Conservation (phyloP, 1,139 yeast genomes). For the Scheffersomyces lignicola region DNA sequence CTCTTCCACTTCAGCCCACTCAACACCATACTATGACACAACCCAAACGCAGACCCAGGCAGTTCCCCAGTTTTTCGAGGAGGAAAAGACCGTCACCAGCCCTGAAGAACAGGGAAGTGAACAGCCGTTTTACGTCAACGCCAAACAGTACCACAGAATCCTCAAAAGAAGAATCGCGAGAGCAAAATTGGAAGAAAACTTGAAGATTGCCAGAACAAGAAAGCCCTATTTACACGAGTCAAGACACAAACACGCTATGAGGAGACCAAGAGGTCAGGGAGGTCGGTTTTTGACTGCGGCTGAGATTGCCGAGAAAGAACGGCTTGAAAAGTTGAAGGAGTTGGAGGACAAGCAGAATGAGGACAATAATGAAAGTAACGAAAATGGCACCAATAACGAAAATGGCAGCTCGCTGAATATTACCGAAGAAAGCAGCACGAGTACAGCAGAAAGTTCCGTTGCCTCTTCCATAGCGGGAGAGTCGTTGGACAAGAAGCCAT, state of each 20-base stretch:
- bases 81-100: constrained; percentile 9
- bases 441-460: not conserved
- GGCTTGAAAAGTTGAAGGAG: constrained; percentile 51
- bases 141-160: constrained; percentile 95
- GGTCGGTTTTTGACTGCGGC: constrained; percentile 96
- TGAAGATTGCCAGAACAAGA: constrained; percentile 86
- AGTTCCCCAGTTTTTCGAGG: constrained; percentile 12
- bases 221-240: constrained; percentile 96
- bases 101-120: constrained; percentile 37
- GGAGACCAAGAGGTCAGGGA: constrained; percentile 98
- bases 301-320: constrained; percentile 85
- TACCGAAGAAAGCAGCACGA: not conserved
- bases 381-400: constrained; percentile 4
- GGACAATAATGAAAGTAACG: constrained; percentile 2
- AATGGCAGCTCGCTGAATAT: constrained; percentile 1
- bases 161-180: constrained; percentile 90
- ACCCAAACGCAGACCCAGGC: constrained; percentile 8
- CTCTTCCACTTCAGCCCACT: constrained; percentile 8
- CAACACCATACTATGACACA: constrained; percentile 7
- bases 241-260: constrained; percentile 98
- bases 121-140: constrained; percentile 96
- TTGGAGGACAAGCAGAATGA: constrained; percentile 28
- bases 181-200: constrained; percentile 85
- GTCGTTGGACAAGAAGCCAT: not conserved
- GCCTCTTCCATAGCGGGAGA: not conserved